Base-by-base conservation (phyloP, 257 asterid genomes). In the Jasminum sambac region DNA sequence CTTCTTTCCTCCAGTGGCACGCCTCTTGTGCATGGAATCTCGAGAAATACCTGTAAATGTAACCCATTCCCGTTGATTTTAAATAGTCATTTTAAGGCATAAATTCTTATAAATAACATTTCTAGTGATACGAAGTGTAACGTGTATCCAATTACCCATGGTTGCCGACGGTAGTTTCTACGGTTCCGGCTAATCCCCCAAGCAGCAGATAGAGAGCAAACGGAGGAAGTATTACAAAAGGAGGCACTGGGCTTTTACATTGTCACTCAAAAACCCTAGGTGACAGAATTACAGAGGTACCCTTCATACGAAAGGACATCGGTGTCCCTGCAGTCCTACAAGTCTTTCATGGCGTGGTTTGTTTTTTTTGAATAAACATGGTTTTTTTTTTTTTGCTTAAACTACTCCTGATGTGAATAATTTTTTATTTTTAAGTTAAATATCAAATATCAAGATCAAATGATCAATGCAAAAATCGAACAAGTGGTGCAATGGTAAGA, bases 1-100 rank as follows among this genome's bases (percentile, higher is more conserved):
- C 86, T 81, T 67, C 78, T 84, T 84, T 38, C 86, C 89, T 62
- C 86, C 86, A 73, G 87, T 84, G 36, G 85, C 87, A 57, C 89
- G 85, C 75, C 82, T 77, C 75, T 84, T 84, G 71, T 84, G 89
- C 86, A 81, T 81, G 59, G 89, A 84, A 74, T 84, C 89, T 66
- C 86, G 81, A 24, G 86, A 81, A 57, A 84, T 84, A 81, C 86
- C 86, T 72, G 43, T 19, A 71, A 5, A 11, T 8, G 42, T 19
- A 14, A 17, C 66, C 21, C 41, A 67, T 4, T 36, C 8, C n/a
- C n/a, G 62, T 13, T 10, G 52, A n/a, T 13, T 2, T 48, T 48
- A 19, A 21, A 30, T 8, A 21, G 6, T 21, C 21, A 19, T 24
- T 4, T 30, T 10, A 21, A 21, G 4, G 9, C 4, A 19, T 52